Percentiles rank a stretch among this genome's conserved stretches.
Evolutionary conservation across 768 basidiomycete genomes (phyloP).

Genomic region (Kwoniella dejecticola): DNA sequence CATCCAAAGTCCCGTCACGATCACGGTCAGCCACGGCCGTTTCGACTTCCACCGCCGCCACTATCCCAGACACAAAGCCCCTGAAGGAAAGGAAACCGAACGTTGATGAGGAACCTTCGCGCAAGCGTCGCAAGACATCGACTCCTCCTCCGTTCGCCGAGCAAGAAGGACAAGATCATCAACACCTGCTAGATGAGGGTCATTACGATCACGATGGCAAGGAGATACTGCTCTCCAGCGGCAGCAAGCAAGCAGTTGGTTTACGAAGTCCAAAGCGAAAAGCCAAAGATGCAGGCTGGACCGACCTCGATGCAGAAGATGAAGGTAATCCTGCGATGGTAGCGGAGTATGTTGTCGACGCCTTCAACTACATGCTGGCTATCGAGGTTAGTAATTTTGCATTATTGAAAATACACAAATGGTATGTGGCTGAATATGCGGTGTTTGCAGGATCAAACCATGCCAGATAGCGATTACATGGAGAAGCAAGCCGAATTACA

Average conservation of each 20-base stretch:
- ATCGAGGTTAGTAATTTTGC: slow-evolving; percentile 66
- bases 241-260: slow-evolving; percentile 31
- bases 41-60: slow-evolving; percentile 24
- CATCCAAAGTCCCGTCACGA: slow-evolving; percentile 23
- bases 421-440: too few relatives aligned
- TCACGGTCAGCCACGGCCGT: slow-evolving; percentile 42
- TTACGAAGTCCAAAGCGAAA: slow-evolving; percentile 18
- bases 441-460: slow-evolving; percentile 65
- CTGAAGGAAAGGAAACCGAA: slow-evolving; percentile 32
- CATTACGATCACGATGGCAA: slow-evolving; percentile 60
- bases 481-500: slow-evolving; percentile 73
- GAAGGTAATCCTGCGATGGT: slow-evolving; percentile 95
- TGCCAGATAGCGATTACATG: slow-evolving; percentile 87
- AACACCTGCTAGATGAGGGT: slow-evolving; percentile 66
- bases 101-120: slow-evolving; percentile 27
- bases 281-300: slow-evolving; percentile 68
- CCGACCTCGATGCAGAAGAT: slow-evolving; percentile 89
- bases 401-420: not conserved
- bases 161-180: slow-evolving; percentile 58
- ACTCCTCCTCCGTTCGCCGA: slow-evolving; percentile 30
- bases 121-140: slow-evolving; percentile 43
- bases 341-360: slow-evolving; percentile 90
- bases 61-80: slow-evolving; percentile 22
- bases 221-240: slow-evolving; percentile 42
- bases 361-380: slow-evolving; percentile 85